Conservation (phyloP, 2,329 filamentous ascomycete species). For the Aspergillus thermomutatus region DNA sequence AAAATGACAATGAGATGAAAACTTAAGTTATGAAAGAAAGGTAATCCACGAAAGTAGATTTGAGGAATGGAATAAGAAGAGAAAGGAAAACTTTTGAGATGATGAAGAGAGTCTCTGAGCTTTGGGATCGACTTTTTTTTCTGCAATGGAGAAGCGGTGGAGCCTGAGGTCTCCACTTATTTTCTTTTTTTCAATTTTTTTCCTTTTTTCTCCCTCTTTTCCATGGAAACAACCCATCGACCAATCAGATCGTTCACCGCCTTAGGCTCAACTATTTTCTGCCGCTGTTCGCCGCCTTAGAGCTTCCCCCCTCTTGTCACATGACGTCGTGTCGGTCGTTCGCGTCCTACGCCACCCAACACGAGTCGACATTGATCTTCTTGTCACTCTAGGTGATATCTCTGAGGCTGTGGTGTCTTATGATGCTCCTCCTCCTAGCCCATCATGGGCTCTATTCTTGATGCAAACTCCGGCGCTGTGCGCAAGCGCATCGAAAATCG, state of each 20-base stretch:
- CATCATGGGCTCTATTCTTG: conserved; percentile 61
- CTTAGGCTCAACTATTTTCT: conserved; percentile 1
- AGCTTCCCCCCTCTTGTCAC: conserved; percentile 5
- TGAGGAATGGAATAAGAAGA: conserved; percentile 3
- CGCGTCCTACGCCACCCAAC: conserved; percentile 1
- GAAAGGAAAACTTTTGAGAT: conserved; percentile 11
- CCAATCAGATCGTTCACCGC: conserved; percentile 3
- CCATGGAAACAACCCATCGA: not conserved
- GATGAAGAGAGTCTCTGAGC: conserved; percentile 2
- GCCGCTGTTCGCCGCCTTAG: not conserved
- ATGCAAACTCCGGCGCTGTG: conserved; percentile 57
- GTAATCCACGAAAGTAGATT: conserved; percentile 3
- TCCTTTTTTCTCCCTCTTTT: conserved; percentile 1
- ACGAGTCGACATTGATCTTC: not conserved
- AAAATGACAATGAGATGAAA: conserved; percentile 16
- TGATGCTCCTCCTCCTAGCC: conserved; percentile 21
- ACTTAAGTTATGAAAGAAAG: not conserved
- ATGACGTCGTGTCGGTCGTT: conserved; percentile 9
- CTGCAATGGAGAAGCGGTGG: conserved; percentile 16
- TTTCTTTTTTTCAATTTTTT: conserved; percentile 16
- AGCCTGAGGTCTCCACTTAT: conserved; percentile 7
- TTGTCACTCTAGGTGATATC: not conserved
- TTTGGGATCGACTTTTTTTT: conserved; percentile 16
- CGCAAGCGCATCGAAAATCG: conserved; percentile 62
- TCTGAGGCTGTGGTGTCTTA: conserved; percentile 2